Conservation (phyloP, 176 grass and related monocot species). For the Zoysia pacifica region DNA sequence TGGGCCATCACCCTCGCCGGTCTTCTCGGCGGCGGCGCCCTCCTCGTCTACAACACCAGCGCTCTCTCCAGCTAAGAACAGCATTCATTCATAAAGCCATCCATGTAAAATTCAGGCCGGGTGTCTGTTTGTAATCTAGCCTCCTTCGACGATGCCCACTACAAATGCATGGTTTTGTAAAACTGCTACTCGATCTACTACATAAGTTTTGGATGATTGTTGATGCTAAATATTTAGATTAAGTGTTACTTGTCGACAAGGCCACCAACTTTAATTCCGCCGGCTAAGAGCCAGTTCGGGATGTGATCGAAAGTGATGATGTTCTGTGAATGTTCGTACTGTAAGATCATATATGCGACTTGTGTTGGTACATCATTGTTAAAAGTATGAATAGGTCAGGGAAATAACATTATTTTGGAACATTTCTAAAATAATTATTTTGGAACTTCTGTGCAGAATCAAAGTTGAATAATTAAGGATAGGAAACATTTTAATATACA, state of each 20-base stretch:
- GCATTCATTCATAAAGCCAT: not conserved
- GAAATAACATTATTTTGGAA: no score
- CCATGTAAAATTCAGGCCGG: slow-evolving; percentile 25
- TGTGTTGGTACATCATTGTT: no score
- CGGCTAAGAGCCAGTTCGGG: not conserved
- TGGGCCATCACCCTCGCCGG: slow-evolving; percentile 89
- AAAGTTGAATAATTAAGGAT: no score
- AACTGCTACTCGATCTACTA: slow-evolving; percentile 4
- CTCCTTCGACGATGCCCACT: slow-evolving; percentile 6
- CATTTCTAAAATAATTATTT: no score
- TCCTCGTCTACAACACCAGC: slow-evolving; percentile 97
- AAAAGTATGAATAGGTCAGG: no score
- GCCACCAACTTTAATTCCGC: not conserved
- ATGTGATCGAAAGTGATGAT: not conserved
- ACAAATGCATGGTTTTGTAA: slow-evolving; percentile 11
- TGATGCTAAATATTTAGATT: slow-evolving; percentile 25
- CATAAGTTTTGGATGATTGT: slow-evolving; percentile 6
- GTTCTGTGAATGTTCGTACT: not conserved
- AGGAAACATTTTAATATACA: no score
- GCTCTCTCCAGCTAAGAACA: slow-evolving; percentile 67
- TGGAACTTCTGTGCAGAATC: no score
- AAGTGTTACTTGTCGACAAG: not conserved
- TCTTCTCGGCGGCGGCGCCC: slow-evolving; percentile 75
- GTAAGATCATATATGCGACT: no score
- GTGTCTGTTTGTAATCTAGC: slow-evolving; percentile 35